Evolutionary conservation across 2,329 filamentous ascomycete species (phyloP).

Genomic region (Diaporthe vaccinii): DNA sequence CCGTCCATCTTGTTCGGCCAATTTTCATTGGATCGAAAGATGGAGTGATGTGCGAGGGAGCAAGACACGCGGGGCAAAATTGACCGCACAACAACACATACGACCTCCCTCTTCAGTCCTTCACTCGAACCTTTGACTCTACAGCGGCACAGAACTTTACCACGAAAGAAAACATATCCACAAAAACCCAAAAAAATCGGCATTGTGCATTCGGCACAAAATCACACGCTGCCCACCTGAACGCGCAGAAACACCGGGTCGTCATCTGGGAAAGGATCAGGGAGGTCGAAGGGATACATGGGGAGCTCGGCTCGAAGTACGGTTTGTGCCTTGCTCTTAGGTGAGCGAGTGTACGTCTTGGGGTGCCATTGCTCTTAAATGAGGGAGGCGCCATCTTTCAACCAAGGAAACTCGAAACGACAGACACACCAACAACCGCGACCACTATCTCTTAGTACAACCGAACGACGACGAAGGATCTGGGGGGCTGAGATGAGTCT

Average conservation of each 20-base stretch:
- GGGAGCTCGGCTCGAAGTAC: neutral
- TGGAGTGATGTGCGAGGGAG: too few species aligned
- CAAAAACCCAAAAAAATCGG: neutral
- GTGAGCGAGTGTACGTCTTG: slow-evolving; percentile 32
- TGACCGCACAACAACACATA: neutral
- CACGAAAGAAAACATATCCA: neutral
- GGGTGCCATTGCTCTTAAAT: slow-evolving; percentile 25
- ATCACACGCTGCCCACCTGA: neutral
- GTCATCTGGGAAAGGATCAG: neutral
- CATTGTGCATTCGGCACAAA: neutral
- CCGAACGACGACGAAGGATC: neutral
- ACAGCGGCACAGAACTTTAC: neutral
- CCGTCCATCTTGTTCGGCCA: too few species aligned
- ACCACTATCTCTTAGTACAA: slow-evolving; percentile 14
- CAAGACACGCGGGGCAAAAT: neutral
- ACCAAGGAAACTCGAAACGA: slow-evolving; percentile 23
- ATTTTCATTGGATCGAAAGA: too few species aligned
- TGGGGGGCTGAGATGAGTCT: neutral
- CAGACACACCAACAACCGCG: slow-evolving; percentile 9
- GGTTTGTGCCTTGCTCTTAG: slow-evolving; percentile 31
- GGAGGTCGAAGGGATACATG: neutral
- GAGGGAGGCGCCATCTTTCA: slow-evolving; percentile 23
- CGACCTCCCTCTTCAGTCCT: neutral
- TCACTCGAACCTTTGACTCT: too few species aligned
- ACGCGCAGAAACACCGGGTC: neutral